Percentiles rank a stretch among this genome's conserved stretches.
Conservation (phyloP, 2,329 filamentous ascomycete species). For the Fusarium piperis region DNA sequence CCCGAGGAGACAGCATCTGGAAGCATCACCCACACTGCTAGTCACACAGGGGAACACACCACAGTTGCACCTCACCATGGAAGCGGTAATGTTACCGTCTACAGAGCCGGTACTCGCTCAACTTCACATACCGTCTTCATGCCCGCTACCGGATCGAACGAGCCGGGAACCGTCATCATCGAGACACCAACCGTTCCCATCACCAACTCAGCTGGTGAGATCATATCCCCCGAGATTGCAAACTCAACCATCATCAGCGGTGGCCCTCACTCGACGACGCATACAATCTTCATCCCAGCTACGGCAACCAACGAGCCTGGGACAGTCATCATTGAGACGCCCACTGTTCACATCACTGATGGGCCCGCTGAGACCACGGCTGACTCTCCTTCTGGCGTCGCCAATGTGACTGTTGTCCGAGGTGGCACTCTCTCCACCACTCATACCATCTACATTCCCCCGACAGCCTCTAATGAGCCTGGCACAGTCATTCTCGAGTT, state of each 20-base stretch:
- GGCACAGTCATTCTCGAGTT: conserved; percentile 19
- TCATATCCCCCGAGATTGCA: neutral
- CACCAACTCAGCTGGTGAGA: neutral
- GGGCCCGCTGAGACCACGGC: neutral
- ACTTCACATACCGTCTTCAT: conserved; percentile 8
- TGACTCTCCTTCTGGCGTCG: neutral
- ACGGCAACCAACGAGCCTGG: neutral
- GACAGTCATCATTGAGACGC: conserved; percentile 20
- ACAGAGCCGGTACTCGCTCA: neutral
- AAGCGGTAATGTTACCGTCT: conserved; percentile 1
- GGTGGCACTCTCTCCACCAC: conserved; percentile 3
- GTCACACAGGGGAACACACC: neutral
- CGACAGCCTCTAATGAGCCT: conserved; percentile 4
- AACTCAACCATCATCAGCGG: conserved; percentile 10
- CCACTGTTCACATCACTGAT: neutral
- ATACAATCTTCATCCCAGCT: neutral
- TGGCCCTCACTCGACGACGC: neutral
- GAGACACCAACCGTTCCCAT: conserved; percentile 2
- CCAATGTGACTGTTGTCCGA: conserved; percentile 8
- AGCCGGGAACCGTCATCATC: conserved; percentile 6
- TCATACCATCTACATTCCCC: conserved; percentile 8
- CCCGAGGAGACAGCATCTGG: neutral
- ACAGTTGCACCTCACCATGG: neutral
- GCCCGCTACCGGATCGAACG: neutral
- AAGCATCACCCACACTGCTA: neutral